These are phyloP conservation scores for Moesziomyces aphidis DNA, from an alignment of 1,284 basidiomycete species.

Conservation along the genomic window DNA sequence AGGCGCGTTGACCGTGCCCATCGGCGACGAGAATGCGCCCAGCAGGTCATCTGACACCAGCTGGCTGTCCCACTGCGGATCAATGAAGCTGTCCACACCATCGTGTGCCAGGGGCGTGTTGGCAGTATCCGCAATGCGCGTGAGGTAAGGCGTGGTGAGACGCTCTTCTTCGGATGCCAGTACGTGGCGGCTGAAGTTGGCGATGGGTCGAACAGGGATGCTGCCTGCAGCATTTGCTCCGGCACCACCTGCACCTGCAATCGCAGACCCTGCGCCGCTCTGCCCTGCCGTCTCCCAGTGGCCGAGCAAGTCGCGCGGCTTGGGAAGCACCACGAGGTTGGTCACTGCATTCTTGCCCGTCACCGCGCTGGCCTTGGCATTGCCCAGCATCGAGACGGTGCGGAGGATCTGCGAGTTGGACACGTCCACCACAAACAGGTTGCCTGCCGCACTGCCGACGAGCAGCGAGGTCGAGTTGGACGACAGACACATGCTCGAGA, in stretches of 20 bases:
- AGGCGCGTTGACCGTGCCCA: neutral
- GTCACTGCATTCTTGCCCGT: slow-evolving; percentile 54
- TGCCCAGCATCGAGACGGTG: slow-evolving; percentile 72
- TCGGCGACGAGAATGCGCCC: neutral
- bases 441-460: slow-evolving; percentile 69
- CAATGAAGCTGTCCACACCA: slow-evolving; percentile 26
- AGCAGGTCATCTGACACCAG: slow-evolving; percentile 24
- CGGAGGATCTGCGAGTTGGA: slow-evolving; percentile 89
- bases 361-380: slow-evolving; percentile 33
- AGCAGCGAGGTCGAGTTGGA: slow-evolving; percentile 75
- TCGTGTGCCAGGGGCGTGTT: slow-evolving; percentile 7
- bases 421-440: slow-evolving; percentile 86
- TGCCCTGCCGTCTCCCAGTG: slow-evolving; percentile 30
- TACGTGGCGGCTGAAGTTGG: slow-evolving; percentile 36
- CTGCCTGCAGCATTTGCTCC: slow-evolving; percentile 10
- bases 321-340: slow-evolving; percentile 36
- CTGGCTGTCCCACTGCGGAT: slow-evolving; percentile 39
- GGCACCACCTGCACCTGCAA: slow-evolving; percentile 18
- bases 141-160: slow-evolving; percentile 24
- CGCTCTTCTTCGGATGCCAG: slow-evolving; percentile 36
- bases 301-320: slow-evolving; percentile 48
- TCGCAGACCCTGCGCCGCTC: slow-evolving; percentile 15
- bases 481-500: slow-evolving; percentile 81
- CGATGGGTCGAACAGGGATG: slow-evolving; percentile 36
- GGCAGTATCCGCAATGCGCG: slow-evolving; percentile 23